phyloP scores from a whole-genome alignment of 1,284 basidiomycete species.

The Trichosporon faecale region DNA sequence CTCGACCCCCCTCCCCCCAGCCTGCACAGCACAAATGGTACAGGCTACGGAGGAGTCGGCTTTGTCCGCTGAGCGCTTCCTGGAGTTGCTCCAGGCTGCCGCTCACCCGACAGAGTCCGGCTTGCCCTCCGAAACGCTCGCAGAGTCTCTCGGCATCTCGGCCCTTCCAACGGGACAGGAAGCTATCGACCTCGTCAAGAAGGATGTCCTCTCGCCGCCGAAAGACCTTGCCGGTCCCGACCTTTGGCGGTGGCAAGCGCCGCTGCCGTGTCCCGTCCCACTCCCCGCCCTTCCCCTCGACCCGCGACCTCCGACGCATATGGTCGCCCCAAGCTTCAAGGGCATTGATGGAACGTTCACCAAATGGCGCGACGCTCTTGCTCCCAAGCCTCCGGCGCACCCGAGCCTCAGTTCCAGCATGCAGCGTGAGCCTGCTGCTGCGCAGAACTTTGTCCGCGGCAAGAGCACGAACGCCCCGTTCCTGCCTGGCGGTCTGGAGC shows the following conservation, averaged over 20 bases:
- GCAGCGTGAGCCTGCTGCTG: slow-evolving; percentile 72
- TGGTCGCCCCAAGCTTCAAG: slow-evolving; percentile 68
- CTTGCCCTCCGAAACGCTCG: slow-evolving; percentile 36
- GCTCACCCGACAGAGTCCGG: slow-evolving; percentile 26
- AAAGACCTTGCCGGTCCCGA: slow-evolving; percentile 34
- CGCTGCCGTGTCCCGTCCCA: slow-evolving; percentile 36
- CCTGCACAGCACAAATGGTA: slow-evolving; percentile 1
- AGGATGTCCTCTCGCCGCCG: slow-evolving; percentile 42
- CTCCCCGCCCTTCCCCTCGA: slow-evolving; percentile 59
- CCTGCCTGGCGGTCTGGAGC: slow-evolving; percentile 74
- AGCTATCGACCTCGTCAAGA: slow-evolving; percentile 36
- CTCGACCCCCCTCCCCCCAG: neutral
- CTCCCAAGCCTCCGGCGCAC: slow-evolving; percentile 56
- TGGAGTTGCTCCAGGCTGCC: slow-evolving; percentile 33
- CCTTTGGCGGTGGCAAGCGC: slow-evolving; percentile 47
- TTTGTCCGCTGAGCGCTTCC: slow-evolving; percentile 10
- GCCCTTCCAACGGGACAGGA: slow-evolving; percentile 27
- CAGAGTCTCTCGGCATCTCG: slow-evolving; percentile 35
- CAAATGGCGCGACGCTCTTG: slow-evolving; percentile 66
- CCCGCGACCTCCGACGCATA: slow-evolving; percentile 73
- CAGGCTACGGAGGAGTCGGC: slow-evolving; percentile 6
- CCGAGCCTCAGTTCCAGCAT: slow-evolving; percentile 75
- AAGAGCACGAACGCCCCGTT: slow-evolving; percentile 91
- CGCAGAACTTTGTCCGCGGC: slow-evolving; percentile 80
- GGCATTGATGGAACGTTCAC: slow-evolving; percentile 76